phyloP scores from a whole-genome alignment of 1,139 yeast species.

The Pneumocystis jirovecii region DNA sequence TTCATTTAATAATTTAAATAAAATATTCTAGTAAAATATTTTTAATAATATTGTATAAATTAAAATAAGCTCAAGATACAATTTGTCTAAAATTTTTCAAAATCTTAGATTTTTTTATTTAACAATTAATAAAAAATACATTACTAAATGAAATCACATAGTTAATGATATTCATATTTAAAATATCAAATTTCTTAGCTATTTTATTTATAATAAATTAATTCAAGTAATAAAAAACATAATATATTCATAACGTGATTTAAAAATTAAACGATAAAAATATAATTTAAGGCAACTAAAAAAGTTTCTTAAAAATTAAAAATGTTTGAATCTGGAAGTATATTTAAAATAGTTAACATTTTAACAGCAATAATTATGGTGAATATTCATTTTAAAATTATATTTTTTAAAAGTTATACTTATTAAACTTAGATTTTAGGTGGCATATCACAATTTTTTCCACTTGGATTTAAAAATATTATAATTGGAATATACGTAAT shows the following conservation, averaged over 20 bases:
- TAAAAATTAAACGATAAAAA: neutral
- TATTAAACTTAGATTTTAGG: slow-evolving; percentile 20
- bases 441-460: slow-evolving; percentile 46
- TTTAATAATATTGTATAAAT: neutral
- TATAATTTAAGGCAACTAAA: neutral
- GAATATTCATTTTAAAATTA: neutral
- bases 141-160: too few relatives aligned
- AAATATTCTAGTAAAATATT: neutral
- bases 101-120: neutral
- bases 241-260: too few relatives aligned
- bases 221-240: neutral
- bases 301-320: neutral
- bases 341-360: slow-evolving; percentile 48
- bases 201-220: neutral
- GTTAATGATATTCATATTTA: too few relatives aligned
- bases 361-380: slow-evolving; percentile 44
- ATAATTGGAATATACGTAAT: slow-evolving; percentile 41
- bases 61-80: neutral
- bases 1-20: neutral
- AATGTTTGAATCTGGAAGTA: slow-evolving; percentile 21
- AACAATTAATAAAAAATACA: too few relatives aligned
- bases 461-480: slow-evolving; percentile 23
- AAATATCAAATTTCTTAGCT: neutral
- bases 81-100: neutral
- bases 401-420: neutral